phyloP scores from a whole-genome alignment of 345 rosid species.

The Boechera divaricarpa region DNA sequence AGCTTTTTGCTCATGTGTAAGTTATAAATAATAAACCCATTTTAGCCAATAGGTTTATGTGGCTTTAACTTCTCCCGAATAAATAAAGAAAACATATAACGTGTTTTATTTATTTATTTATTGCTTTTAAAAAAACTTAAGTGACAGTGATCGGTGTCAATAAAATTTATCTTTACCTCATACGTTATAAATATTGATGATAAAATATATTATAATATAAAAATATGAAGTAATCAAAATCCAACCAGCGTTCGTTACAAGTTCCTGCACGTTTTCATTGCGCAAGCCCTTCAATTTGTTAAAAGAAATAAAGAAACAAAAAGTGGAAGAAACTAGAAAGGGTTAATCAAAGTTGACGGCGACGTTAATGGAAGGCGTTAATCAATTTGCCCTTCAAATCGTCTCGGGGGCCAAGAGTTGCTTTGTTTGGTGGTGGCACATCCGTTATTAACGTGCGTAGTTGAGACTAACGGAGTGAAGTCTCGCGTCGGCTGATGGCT shows the following conservation, averaged over 20 bases:
- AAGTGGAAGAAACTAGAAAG: background rate
- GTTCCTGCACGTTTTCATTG: slow-evolving; percentile 37
- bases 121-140: background rate
- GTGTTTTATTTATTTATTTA: slow-evolving; percentile 12
- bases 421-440: background rate
- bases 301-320: background rate
- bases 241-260: slow-evolving; percentile 24
- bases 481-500: slow-evolving; percentile 40
- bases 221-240: background rate
- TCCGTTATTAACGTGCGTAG: background rate
- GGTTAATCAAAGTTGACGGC: slow-evolving; percentile 20
- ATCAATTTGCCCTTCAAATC: background rate
- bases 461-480: slow-evolving; percentile 17
- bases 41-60: slow-evolving; percentile 17
- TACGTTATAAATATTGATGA: no score
- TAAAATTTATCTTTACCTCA: no score
- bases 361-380: slow-evolving; percentile 33
- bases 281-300: background rate
- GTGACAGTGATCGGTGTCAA: slow-evolving; percentile 8
- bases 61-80: slow-evolving; percentile 23
- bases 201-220: background rate
- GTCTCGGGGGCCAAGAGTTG: background rate
- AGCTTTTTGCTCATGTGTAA: slow-evolving; percentile 15
- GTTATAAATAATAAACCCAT: background rate
- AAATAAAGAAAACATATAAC: slow-evolving; percentile 20